Conservation (phyloP, 31 red algal genomes). For the Odonthalia washingtoniensis region DNA sequence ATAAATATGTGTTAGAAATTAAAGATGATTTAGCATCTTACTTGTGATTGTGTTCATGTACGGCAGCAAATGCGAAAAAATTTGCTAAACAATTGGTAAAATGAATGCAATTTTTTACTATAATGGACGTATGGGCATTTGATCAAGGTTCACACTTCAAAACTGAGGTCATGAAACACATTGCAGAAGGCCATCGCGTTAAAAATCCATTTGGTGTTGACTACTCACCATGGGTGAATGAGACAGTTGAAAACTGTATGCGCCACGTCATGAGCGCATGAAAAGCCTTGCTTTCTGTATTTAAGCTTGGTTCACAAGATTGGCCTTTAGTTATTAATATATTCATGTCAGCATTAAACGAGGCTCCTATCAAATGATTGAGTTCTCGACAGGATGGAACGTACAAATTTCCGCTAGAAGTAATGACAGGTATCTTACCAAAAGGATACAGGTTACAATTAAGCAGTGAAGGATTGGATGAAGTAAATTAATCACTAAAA, state of each 20-base stretch:
- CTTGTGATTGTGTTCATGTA: no score
- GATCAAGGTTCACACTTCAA: constrained; percentile 23
- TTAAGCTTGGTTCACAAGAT: not conserved
- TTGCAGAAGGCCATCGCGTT: not conserved
- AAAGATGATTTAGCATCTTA: no score
- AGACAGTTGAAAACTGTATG: not conserved
- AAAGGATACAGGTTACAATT: not conserved
- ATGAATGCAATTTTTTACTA: not conserved
- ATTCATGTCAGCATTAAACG: not conserved
- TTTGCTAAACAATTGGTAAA: no score
- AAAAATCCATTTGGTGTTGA: not conserved
- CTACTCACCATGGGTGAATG: constrained; percentile 16
- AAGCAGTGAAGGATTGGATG: not conserved
- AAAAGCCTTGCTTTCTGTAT: not conserved
- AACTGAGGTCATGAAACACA: not conserved
- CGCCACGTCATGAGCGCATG: not conserved
- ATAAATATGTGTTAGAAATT: no score
- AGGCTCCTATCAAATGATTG: not conserved
- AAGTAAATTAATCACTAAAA: not conserved
- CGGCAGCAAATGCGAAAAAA: no score
- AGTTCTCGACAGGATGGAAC: not conserved
- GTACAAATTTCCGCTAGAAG: no score
- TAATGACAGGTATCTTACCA: no score
- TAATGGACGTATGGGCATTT: not conserved
- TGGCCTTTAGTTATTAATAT: not conserved